A percentile compares a stretch with the other conserved stretches of the same genome.
These are phyloP conservation scores for Entonaema liquescens DNA, from an alignment of 495 filamentous ascomycete species.

Conservation along the genomic window DNA sequence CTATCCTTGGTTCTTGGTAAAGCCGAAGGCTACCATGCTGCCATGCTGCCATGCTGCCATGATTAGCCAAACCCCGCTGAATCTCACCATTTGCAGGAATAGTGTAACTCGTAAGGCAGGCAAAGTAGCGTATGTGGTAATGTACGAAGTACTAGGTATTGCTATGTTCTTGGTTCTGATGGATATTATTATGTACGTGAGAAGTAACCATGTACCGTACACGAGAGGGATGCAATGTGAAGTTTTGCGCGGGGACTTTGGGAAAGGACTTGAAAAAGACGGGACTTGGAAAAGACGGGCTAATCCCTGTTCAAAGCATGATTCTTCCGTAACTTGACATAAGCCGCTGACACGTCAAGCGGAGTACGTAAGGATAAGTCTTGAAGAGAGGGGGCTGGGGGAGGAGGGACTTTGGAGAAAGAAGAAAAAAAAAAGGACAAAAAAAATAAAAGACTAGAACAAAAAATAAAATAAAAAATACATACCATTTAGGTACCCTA, in stretches of 20 bases:
- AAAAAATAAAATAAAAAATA: background rate
- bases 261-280: background rate
- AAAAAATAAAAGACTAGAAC: no score
- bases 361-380: conserved; percentile 14
- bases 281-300: background rate
- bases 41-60: no score
- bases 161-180: conserved; percentile 2
- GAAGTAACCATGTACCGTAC: conserved; percentile 1
- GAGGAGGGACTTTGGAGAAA: background rate
- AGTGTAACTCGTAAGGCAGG: conserved; percentile 4
- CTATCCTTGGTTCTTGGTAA: conserved; percentile 37
- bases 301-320: conserved; percentile 14
- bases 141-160: background rate
- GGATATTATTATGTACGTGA: background rate
- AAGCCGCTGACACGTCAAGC: conserved; percentile 18
- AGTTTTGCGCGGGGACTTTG: conserved; percentile 4
- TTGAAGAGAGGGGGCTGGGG: background rate
- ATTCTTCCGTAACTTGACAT: conserved; percentile 7
- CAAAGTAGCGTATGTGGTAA: background rate
- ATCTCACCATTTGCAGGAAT: conserved; percentile 32
- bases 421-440: background rate
- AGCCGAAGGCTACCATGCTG: conserved; percentile 38
- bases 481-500: background rate
- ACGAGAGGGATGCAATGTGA: conserved; percentile 14
- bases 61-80: conserved; percentile 39